Conservation (phyloP, 371 early-diverging fungal genomes). For the Coemansia sp. region DNA sequence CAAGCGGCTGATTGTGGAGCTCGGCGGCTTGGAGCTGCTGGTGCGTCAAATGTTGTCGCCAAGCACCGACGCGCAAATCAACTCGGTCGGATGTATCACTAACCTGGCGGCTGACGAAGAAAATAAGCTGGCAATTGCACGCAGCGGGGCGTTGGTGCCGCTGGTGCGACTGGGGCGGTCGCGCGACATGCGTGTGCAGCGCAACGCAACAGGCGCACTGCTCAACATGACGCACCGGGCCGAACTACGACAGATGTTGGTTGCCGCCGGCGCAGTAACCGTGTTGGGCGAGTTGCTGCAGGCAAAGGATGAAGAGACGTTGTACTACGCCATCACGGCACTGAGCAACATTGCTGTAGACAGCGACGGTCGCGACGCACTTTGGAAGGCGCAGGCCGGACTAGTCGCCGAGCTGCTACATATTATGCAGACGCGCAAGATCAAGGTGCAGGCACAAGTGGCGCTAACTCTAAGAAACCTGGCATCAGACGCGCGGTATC, state of each 20-base stretch:
- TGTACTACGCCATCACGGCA: slow-evolving; percentile 90
- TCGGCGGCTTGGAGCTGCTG: slow-evolving; percentile 87
- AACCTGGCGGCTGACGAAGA: slow-evolving; percentile 90
- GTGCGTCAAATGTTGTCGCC: slow-evolving; percentile 84
- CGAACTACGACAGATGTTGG: slow-evolving; percentile 82
- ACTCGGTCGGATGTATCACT: slow-evolving; percentile 96
- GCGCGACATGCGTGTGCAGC: slow-evolving; percentile 83
- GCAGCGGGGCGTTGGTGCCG: slow-evolving; percentile 77
- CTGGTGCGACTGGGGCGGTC: slow-evolving; percentile 79
- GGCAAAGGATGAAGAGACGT: slow-evolving; percentile 82
- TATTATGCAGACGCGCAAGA: slow-evolving; percentile 74
- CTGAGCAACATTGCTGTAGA: slow-evolving; percentile 93
- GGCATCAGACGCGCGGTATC: slow-evolving; percentile 89
- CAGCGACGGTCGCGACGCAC: slow-evolving; percentile 69
- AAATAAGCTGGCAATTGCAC: slow-evolving; percentile 85
- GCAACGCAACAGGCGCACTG: slow-evolving; percentile 92
- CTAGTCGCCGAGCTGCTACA: slow-evolving; percentile 77
- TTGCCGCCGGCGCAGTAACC: slow-evolving; percentile 83
- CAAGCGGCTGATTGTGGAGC: slow-evolving; percentile 80
- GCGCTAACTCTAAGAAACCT: slow-evolving; percentile 87
- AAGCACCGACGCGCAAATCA: slow-evolving; percentile 90
- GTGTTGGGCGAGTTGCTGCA: slow-evolving; percentile 77
- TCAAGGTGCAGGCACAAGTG: slow-evolving; percentile 89
- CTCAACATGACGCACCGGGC: slow-evolving; percentile 93
- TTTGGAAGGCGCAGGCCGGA: slow-evolving; percentile 73